Base-by-base conservation (phyloP, 257 asterid genomes). In the Jaltomata sinuosa region DNA sequence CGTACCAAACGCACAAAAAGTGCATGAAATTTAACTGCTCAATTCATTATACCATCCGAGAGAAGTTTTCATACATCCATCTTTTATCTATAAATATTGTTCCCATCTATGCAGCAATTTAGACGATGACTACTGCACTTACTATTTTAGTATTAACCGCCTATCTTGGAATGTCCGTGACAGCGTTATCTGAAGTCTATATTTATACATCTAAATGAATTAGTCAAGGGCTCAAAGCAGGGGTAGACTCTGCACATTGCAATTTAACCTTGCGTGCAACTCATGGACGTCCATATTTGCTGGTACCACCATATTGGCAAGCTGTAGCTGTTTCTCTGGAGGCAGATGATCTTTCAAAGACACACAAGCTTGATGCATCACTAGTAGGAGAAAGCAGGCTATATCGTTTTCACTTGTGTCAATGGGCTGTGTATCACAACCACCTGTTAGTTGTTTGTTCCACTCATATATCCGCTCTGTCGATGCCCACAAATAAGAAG, bases 241-340 rank as follows among this genome's bases (percentile, higher is more conserved):
- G 27, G 62, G 18, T 25, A 72, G 59, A 27, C 81, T 76, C 81
- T 49, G 49, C 62, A 77, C 27, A 0, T 49, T 11, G 38, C 4
- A 77, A 77, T 49, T 77, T 49, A 77, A 49, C 57, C 81, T 77
- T 27, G 81, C 18, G 6, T 49, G 81, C 16, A 49, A 49, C 62
- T 49, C 45, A 9, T 49, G 27, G 81, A 18, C 81, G 49, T 47
- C 81, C 22, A 77, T 49, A 77, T 49, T 49, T 77, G 81, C 8
- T 5, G 81, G 81, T 49, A 77, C 81, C 62, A 15, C 87, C 94
- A 95, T 95, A 89, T 91, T 92, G 32, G 99, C 94, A 81, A 97
- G 93, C 72, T 84, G 82, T 72, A 97, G 92, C 91, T 84, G 96
- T 88, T 95, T 90, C 81, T 94, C 97, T 8, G 80, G 82, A 11